Percentiles rank a stretch among this genome's conserved stretches.
These are phyloP conservation scores for Euphorbia peplus DNA, from an alignment of 345 rosid species.

Conservation along the genomic window DNA sequence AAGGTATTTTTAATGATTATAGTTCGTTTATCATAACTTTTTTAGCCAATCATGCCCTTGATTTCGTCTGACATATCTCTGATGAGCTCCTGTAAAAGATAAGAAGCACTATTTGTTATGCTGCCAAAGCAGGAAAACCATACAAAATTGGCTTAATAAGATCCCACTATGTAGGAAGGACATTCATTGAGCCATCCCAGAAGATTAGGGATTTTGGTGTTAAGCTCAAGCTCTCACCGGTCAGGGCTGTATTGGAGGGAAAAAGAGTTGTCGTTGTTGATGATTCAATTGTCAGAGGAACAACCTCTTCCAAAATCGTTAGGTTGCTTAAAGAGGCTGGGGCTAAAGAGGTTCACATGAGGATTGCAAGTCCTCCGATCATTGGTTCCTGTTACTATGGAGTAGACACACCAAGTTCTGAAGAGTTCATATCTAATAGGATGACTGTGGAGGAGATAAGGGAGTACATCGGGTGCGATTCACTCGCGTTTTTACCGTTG, in stretches of 20 bases:
- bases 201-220: constrained; percentile 96
- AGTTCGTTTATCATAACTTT: not conserved
- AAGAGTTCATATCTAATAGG: constrained; percentile 86
- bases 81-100: constrained; percentile 1
- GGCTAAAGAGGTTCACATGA: constrained; percentile 94
- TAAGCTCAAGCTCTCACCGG: constrained; percentile 90
- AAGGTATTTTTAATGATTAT: constrained; percentile 3
- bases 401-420: constrained; percentile 89
- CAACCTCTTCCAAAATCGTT: constrained; percentile 87
- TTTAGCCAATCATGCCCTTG: not conserved
- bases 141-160: constrained; percentile 88
- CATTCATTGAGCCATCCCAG: constrained; percentile 91
- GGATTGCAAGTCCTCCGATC: constrained; percentile 93
- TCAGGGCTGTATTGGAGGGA: constrained; percentile 76
- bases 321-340: constrained; percentile 83
- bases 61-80: not conserved
- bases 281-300: constrained; percentile 92
- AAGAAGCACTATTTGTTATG: not conserved
- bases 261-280: constrained; percentile 93
- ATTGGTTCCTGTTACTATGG: constrained; percentile 86
- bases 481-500: constrained; percentile 70
- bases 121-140: constrained; percentile 60
- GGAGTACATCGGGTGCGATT: constrained; percentile 71
- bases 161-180: constrained; percentile 93
- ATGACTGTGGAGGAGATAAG: constrained; percentile 76